Base-by-base conservation (phyloP, 352 stramenopile genomes). In the Globisporangium recalcitrans region DNA sequence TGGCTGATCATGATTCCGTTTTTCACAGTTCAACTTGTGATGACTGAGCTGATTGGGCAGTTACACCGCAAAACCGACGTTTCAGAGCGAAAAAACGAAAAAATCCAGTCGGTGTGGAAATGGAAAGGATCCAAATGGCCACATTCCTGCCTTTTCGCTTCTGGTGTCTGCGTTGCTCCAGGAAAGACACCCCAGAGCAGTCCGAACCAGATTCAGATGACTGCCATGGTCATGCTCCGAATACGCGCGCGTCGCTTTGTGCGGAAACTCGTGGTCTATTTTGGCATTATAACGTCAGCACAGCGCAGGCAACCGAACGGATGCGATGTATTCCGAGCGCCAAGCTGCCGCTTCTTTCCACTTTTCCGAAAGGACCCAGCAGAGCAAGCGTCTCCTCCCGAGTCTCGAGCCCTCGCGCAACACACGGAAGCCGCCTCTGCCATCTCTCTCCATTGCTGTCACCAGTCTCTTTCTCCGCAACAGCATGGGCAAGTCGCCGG, bases 401-500 rank as follows among this genome's bases (percentile, higher is more conserved):
- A n/a, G 21, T 49, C 38, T 21, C 36, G 38, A 27, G 38, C 19
- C n/a, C n/a, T 13, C 42, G 42, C n/a, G 42, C 42, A 26, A 11
- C 26, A 26, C 42, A 14, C 42, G 8, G 42, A 22, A 49, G 42
- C 19, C 9, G 7, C 14, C 21, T 19, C 38, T 46, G n/a, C 19
- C 14, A 46, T 19, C 38, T 46, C 8, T n/a, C 19, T n/a, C 19
- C 14, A 46, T 19, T 14, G 21, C 8, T n/a, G 42, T n/a, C 14
- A 4, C n/a, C 42, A 11, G 16, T n/a, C 14, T 49, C 42, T 22
- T 42, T 10, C 10, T 47, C 40, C 22, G 24, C 58, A n/a, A n/a
- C 27, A 70, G 48, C 16, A 89, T 89, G 76, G 69, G 76, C 26
- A 88, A 87, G 32, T 67, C 73, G 22, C 81, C 73, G 5, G 78